Percentiles rank a stretch among this genome's conserved stretches.
Evolutionary conservation across 2,329 filamentous ascomycete genomes (phyloP).

Genomic region (Penicillium sp.): DNA sequence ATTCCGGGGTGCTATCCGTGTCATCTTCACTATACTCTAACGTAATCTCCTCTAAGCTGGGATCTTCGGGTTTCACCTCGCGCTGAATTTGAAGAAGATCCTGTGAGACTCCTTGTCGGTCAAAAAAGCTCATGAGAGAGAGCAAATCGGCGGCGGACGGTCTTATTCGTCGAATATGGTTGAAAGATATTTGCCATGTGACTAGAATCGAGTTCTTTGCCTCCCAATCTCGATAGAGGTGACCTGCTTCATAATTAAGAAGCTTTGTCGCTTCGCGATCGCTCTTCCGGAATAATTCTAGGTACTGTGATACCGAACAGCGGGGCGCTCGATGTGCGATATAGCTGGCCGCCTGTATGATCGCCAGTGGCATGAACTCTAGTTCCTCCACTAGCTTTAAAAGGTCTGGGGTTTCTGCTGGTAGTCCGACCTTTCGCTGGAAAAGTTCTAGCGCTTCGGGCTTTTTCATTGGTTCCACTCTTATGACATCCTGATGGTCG

Average conservation of each 20-base stretch:
- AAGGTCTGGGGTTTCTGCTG: neutral
- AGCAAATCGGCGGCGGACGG: neutral
- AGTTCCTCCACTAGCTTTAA: neutral
- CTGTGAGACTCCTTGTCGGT: slow-evolving; percentile 19
- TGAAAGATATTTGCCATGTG: too few species aligned
- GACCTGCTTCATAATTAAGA: slow-evolving; percentile 29
- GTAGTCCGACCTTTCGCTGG: slow-evolving; percentile 23
- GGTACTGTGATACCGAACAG: slow-evolving; percentile 9
- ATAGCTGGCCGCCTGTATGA: slow-evolving; percentile 32
- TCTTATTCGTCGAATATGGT: too few species aligned
- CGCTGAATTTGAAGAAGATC: too few species aligned
- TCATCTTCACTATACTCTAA: too few species aligned
- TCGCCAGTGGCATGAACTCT: slow-evolving; percentile 18
- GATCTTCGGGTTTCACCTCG: too few species aligned
- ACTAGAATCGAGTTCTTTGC: slow-evolving; percentile 4
- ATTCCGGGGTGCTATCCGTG: too few species aligned
- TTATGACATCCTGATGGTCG: slow-evolving; percentile 9
- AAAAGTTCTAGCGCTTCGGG: slow-evolving; percentile 29
- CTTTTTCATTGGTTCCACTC: slow-evolving; percentile 23
- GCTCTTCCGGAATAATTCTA: slow-evolving; percentile 33
- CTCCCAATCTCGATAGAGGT: slow-evolving; percentile 20
- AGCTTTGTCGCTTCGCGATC: slow-evolving; percentile 28
- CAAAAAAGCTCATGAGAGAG: slow-evolving; percentile 28
- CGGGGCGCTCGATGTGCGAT: slow-evolving; percentile 16
- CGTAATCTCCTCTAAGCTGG: too few species aligned